Percentiles rank a stretch among this genome's conserved stretches.
phyloP scores from a whole-genome alignment of 192 early-diverging fungal species.

The Cladochytrium replicatum region DNA sequence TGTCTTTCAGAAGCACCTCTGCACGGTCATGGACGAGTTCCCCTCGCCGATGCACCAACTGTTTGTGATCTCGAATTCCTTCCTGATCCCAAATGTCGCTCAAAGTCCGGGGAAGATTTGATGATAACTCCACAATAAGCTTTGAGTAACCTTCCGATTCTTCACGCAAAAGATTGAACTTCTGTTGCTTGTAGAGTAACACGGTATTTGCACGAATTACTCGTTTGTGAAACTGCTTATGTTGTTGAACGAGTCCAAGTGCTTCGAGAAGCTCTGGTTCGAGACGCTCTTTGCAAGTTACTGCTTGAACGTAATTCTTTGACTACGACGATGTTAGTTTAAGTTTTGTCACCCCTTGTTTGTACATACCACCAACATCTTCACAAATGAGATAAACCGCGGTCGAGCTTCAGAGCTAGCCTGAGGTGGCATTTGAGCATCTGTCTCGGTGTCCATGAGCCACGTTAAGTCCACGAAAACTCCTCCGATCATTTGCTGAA shows the following conservation, averaged over 20 bases:
- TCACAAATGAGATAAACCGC: conserved; percentile 5
- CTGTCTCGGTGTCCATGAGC: conserved; percentile 21
- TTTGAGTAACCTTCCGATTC: conserved; percentile 74
- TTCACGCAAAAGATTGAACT: conserved; percentile 74
- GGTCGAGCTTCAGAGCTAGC: conserved; percentile 1
- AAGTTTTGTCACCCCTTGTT: background rate
- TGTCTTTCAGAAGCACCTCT: conserved; percentile 29
- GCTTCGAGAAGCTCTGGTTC: conserved; percentile 43
- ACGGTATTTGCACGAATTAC: conserved; percentile 45
- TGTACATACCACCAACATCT: conserved; percentile 10
- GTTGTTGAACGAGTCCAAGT: conserved; percentile 30
- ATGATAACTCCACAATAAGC: conserved; percentile 49
- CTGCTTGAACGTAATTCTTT: conserved; percentile 28
- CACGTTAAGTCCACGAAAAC: conserved; percentile 17
- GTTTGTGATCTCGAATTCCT: conserved; percentile 2
- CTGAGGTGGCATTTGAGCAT: conserved; percentile 1
- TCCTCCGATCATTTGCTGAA: too few species aligned
- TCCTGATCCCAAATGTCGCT: conserved; percentile 7
- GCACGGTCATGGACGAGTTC: conserved; percentile 7
- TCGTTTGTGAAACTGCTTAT: too few species aligned
- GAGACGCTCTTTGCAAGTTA: conserved; percentile 41
- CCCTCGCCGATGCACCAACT: background rate
- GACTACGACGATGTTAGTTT: background rate
- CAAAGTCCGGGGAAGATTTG: conserved; percentile 16
- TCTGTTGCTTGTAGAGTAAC: conserved; percentile 62